Base-by-base conservation (phyloP, 257 asterid genomes). In the Plantago major region DNA sequence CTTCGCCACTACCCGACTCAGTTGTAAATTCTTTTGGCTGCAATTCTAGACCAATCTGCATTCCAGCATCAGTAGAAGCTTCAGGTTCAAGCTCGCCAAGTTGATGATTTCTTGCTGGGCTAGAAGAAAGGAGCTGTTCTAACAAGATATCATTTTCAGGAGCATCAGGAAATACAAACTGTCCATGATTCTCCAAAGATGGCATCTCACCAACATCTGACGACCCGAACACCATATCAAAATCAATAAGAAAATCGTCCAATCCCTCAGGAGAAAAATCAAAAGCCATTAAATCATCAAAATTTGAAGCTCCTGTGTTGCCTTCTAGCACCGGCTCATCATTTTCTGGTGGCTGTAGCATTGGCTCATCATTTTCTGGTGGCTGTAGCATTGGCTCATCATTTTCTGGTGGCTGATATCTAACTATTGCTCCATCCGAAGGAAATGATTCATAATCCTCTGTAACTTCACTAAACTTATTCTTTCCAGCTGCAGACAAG, bases 181-280 rank as follows among this genome's bases (percentile, higher is more conserved):
- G 83, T 30, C 61, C 82, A 10, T 61, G 64, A 63, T 72, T 78
- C 53, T 81, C 95, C 13, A 51, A 56, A 19, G 88, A 19, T 65
- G 54, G 55, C 46, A 59, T 52, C 33, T 78, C 80, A n/a, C 82
- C 37, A 19, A 7, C 94, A 56, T 83, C 96, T 50, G 18, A 16
- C 19, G 84, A 78, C 15, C 79, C 83, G 5, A 80, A 30, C 19
- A 77, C 43, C 50, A 81, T 56, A 70, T 82, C 95, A 15, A 81
- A 69, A 70, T 77, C 88, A 83, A 70, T 54, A 48, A 89, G 72
- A 66, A 92, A 67, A 65, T 86, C 90, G 30, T 76, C 74, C 62
- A 89, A 67, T 53, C 83, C 97, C 55, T 92, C 87, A n/a, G 87
- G 61, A 17, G 93, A 65, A 60, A 84, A 54, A 79, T 86, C 90